A percentile compares a stretch with the other conserved stretches of the same genome.
These are phyloP conservation scores for Actinomortierella wolfii DNA, from an alignment of 371 early-diverging fungal genomes.

Conservation along the genomic window DNA sequence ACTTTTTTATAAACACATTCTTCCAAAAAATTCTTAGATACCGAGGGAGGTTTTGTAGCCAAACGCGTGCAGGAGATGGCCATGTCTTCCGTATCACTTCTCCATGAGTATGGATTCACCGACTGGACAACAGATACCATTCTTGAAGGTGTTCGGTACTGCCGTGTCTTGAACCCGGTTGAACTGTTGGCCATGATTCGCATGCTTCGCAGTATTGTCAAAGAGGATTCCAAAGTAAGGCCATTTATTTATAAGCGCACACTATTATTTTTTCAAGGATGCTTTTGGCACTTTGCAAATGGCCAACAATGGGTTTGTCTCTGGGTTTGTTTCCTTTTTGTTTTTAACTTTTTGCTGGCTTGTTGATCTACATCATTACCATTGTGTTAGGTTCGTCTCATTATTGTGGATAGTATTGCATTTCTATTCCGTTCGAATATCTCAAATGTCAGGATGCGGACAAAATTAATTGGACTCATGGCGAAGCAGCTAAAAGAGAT, in stretches of 20 bases:
- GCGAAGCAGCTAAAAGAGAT: constrained; percentile 17
- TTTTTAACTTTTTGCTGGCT: too few species aligned
- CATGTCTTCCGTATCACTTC: constrained; percentile 4
- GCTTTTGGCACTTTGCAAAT: not conserved
- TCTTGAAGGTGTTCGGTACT: constrained; percentile 27
- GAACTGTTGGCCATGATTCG: constrained; percentile 36
- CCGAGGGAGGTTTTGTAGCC: constrained; percentile 58
- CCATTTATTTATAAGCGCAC: not conserved
- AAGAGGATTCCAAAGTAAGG: constrained; percentile 20
- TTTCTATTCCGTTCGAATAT: constrained; percentile 59
- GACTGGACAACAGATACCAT: constrained; percentile 1
- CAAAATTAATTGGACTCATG: constrained; percentile 21
- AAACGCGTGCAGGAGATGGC: constrained; percentile 52
- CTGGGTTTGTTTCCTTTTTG: too few species aligned
- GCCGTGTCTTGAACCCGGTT: constrained; percentile 30
- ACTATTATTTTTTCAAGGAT: not conserved
- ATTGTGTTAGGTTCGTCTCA: constrained; percentile 52
- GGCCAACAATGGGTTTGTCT: too few species aligned
- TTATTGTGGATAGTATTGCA: constrained; percentile 57
- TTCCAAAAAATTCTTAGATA: constrained; percentile 50
- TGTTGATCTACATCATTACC: too few species aligned
- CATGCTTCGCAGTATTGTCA: constrained; percentile 16
- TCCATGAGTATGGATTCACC: not conserved
- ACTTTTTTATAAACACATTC: too few species aligned
- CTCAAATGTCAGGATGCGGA: constrained; percentile 39